These are phyloP conservation scores for Prototheca cutis DNA, from an alignment of 163 green algal genomes.

Conservation along the genomic window DNA sequence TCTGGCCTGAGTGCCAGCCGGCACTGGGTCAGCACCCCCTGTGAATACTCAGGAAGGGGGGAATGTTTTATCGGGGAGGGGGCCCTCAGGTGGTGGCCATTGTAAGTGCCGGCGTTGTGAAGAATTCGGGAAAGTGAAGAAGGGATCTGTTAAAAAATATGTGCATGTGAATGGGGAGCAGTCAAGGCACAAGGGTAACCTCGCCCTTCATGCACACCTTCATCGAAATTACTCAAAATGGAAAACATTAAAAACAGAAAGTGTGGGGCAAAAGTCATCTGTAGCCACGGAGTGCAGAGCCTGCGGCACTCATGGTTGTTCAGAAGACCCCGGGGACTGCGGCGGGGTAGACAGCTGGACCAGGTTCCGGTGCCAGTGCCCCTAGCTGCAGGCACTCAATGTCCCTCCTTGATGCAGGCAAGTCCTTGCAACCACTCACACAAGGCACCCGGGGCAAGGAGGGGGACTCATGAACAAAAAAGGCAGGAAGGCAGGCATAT, in stretches of 20 bases:
- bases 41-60: too few species aligned
- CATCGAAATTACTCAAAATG: too few species aligned
- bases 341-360: neutral
- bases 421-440: neutral
- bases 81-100: too few species aligned
- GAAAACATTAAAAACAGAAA: too few species aligned
- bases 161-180: neutral
- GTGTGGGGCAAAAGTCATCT: neutral
- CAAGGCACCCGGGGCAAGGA: neutral
- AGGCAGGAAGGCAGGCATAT: conserved; percentile 5
- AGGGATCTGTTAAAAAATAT: neutral
- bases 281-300: neutral
- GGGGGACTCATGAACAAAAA: too few species aligned
- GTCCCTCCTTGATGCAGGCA: neutral
- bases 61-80: too few species aligned
- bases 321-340: neutral
- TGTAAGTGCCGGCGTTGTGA: too few species aligned
- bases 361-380: too few species aligned
- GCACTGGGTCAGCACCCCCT: conserved; percentile 67
- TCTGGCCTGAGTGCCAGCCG: conserved; percentile 63
- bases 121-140: too few species aligned
- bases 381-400: too few species aligned
- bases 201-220: too few species aligned
- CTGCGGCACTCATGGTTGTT: neutral
- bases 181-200: too few species aligned